These are phyloP conservation scores for Nidularia pulvinata DNA, from an alignment of 768 basidiomycete genomes.

Conservation along the genomic window DNA sequence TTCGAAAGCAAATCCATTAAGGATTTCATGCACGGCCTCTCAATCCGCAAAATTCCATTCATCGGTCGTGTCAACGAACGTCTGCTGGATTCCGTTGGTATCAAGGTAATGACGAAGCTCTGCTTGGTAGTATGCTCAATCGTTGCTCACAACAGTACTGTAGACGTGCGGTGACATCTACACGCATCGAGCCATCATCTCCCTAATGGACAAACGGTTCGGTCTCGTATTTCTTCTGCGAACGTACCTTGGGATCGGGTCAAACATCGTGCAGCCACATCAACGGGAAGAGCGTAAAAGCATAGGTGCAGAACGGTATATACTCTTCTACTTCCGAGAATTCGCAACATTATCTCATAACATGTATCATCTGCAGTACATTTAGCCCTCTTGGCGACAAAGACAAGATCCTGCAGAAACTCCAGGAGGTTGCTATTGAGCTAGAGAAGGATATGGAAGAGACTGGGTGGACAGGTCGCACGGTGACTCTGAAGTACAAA, in stretches of 20 bases:
- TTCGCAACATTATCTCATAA: not conserved
- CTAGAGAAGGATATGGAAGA: constrained; percentile 79
- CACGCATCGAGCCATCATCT: constrained; percentile 67
- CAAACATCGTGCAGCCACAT: constrained; percentile 76
- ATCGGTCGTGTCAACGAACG: constrained; percentile 92
- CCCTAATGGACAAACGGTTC: constrained; percentile 87
- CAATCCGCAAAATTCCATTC: constrained; percentile 88
- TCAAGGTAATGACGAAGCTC: constrained; percentile 52
- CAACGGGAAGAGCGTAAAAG: constrained; percentile 86
- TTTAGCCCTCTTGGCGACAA: constrained; percentile 70
- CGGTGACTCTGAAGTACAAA: constrained; percentile 93
- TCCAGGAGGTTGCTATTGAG: constrained; percentile 80
- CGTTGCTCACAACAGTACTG: constrained; percentile 1
- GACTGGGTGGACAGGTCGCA: constrained; percentile 86
- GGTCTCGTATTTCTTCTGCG: constrained; percentile 75
- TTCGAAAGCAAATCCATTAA: constrained; percentile 66
- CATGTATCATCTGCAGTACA: constrained; percentile 49
- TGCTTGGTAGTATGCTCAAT: constrained; percentile 1
- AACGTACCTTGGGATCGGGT: constrained; percentile 85
- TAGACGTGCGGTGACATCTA: constrained; percentile 93
- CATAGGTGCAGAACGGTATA: constrained; percentile 86
- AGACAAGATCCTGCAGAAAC: constrained; percentile 68
- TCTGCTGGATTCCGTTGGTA: constrained; percentile 81
- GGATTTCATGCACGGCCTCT: constrained; percentile 76
- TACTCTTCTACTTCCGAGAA: not conserved